These are phyloP conservation scores for Candida mesenterica DNA, from an alignment of 1,139 yeast species.

Conservation along the genomic window DNA sequence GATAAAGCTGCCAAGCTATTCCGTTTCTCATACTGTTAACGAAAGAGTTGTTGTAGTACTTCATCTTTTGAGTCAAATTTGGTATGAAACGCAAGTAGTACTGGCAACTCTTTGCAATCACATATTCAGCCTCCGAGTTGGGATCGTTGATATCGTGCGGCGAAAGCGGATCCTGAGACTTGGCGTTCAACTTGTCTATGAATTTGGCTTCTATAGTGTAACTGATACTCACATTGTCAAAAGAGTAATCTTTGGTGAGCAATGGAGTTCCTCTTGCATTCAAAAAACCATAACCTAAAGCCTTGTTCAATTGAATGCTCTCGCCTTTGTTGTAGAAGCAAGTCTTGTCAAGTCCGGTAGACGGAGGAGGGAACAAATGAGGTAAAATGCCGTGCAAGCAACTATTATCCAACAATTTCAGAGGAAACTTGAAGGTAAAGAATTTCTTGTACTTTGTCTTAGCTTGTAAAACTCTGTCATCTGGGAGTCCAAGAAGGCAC, in stretches of 20 bases:
- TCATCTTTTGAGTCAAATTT: constrained; percentile 31
- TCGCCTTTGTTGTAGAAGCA: constrained; percentile 38
- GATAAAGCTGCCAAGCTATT: constrained; percentile 36
- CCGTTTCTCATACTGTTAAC: constrained; percentile 20
- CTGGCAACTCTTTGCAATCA: constrained; percentile 36
- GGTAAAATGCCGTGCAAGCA: constrained; percentile 54
- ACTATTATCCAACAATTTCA: constrained; percentile 51
- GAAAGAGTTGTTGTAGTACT: constrained; percentile 23
- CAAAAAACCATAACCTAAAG: constrained; percentile 45
- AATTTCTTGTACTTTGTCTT: constrained; percentile 55
- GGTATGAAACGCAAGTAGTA: constrained; percentile 45
- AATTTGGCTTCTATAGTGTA: constrained; percentile 47
- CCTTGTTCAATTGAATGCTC: constrained; percentile 37
- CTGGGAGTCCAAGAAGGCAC: constrained; percentile 49
- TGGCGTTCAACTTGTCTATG: constrained; percentile 36
- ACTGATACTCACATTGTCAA: constrained; percentile 41
- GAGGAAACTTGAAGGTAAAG: constrained; percentile 64
- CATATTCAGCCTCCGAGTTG: constrained; percentile 32
- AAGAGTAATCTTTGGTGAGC: constrained; percentile 40
- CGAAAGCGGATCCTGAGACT: constrained; percentile 27
- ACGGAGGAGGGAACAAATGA: constrained; percentile 64
- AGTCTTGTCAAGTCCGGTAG: constrained; percentile 56
- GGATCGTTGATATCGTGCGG: constrained; percentile 42
- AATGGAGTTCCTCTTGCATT: constrained; percentile 44
- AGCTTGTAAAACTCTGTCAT: constrained; percentile 51